Evolutionary conservation across 192 early-diverging fungal genomes (phyloP).

Genomic region (Coemansia javaensis): DNA sequence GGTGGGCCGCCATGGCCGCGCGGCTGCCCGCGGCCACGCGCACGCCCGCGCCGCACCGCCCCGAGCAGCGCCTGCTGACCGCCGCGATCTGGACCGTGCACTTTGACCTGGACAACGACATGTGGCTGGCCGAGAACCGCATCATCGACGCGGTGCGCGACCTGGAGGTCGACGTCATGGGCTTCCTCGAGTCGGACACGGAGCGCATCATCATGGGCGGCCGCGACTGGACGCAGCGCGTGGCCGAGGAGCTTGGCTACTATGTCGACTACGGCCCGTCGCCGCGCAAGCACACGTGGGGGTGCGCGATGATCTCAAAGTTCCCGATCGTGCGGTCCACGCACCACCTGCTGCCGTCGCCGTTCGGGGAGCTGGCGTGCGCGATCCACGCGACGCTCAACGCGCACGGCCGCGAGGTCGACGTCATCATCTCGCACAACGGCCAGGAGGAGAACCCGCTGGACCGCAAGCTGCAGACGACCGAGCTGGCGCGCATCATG

Average conservation of each 20-base stretch:
- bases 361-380: slow-evolving; percentile 75
- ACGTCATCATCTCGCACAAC: slow-evolving; percentile 79
- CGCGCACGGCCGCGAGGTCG: slow-evolving; percentile 71
- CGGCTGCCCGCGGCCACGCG: slow-evolving; percentile 51
- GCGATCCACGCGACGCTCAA: slow-evolving; percentile 84
- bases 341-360: slow-evolving; percentile 75
- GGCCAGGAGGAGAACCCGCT: slow-evolving; percentile 74
- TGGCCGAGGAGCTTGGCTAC: slow-evolving; percentile 70
- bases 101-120: slow-evolving; percentile 80
- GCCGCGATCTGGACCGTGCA: slow-evolving; percentile 83
- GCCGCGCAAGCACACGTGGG: slow-evolving; percentile 85
- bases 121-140: slow-evolving; percentile 71
- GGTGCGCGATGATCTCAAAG: slow-evolving; percentile 77
- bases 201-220: slow-evolving; percentile 81
- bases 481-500: slow-evolving; percentile 73
- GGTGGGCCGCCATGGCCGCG: slow-evolving; percentile 39
- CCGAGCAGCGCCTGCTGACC: slow-evolving; percentile 64
- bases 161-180: slow-evolving; percentile 74
- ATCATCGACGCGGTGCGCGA: slow-evolving; percentile 72
- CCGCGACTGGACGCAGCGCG: slow-evolving; percentile 73
- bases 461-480: slow-evolving; percentile 72
- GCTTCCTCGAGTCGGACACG: slow-evolving; percentile 73
- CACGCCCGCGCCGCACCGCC: slow-evolving; percentile 56
- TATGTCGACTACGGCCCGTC: slow-evolving; percentile 80
- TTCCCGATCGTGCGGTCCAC: slow-evolving; percentile 73